Evolutionary conservation across 169 alveolate genomes (phyloP).

Genomic region (Babesia bovis): DNA sequence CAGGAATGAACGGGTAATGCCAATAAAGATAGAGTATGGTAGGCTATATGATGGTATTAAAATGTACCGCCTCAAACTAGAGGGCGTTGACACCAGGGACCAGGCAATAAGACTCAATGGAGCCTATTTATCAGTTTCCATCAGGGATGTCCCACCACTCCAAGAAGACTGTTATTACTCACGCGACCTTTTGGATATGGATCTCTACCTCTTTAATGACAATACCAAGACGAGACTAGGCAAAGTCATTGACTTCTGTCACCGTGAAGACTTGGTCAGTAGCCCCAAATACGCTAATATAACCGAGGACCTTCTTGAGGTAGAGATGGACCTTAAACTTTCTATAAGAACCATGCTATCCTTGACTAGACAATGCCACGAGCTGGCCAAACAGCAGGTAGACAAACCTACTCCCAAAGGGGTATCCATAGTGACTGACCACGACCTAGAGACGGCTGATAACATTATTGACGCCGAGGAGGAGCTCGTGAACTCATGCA

Average conservation of each 20-base stretch:
- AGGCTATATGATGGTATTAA: slow-evolving; percentile 30
- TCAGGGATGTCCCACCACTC: slow-evolving; percentile 47
- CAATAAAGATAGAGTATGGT: slow-evolving; percentile 52
- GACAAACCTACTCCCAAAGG: background rate
- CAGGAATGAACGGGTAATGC: slow-evolving; percentile 52
- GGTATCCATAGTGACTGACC: slow-evolving; percentile 38
- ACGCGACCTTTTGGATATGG: slow-evolving; percentile 33
- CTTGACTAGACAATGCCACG: slow-evolving; percentile 8
- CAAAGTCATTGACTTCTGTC: slow-evolving; percentile 50
- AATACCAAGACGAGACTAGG: slow-evolving; percentile 46
- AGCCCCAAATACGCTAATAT: slow-evolving; percentile 24
- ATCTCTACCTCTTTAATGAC: slow-evolving; percentile 52
- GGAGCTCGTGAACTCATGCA: slow-evolving; percentile 33
- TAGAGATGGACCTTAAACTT: slow-evolving; percentile 52
- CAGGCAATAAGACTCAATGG: slow-evolving; percentile 57
- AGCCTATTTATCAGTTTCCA: slow-evolving; percentile 46
- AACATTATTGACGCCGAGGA: slow-evolving; percentile 44
- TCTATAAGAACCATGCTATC: slow-evolving; percentile 34
- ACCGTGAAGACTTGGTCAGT: slow-evolving; percentile 45
- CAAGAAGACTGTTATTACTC: slow-evolving; percentile 61
- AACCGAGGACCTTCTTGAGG: slow-evolving; percentile 58
- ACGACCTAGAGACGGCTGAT: slow-evolving; percentile 59
- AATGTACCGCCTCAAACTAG: slow-evolving; percentile 43
- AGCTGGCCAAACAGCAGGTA: slow-evolving; percentile 2
- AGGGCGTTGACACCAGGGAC: slow-evolving; percentile 56